phyloP scores from a whole-genome alignment of 129 eudicot genomes.

The Erigeron canadensis region DNA sequence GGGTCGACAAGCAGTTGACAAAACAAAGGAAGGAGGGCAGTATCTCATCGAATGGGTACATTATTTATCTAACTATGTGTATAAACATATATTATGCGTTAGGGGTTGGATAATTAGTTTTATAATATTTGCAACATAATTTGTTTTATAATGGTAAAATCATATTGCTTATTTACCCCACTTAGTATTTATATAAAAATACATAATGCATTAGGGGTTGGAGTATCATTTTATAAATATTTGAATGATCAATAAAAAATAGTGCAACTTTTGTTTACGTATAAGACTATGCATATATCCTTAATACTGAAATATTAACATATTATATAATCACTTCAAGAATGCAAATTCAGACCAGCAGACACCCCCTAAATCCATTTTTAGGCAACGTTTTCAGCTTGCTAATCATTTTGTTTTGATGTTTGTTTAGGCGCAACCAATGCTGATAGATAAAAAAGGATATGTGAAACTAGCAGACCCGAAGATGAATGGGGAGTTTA shows the following conservation, averaged over 20 bases:
- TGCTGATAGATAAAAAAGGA: conserved; percentile 42
- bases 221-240: too few relatives aligned
- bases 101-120: neutral
- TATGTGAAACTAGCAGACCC: conserved; percentile 64
- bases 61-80: neutral
- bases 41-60: conserved; percentile 39
- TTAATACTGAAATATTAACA: too few relatives aligned
- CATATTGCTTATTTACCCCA: neutral
- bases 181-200: too few relatives aligned
- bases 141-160: neutral
- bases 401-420: conserved; percentile 1
- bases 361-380: neutral
- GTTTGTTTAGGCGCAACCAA: conserved; percentile 46
- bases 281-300: too few relatives aligned
- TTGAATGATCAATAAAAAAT: too few relatives aligned
- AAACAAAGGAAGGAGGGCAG: conserved; percentile 27
- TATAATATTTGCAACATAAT: neutral
- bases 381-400: conserved; percentile 1
- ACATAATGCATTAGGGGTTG: too few relatives aligned
- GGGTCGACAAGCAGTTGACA: conserved; percentile 31
- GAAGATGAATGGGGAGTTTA: conserved; percentile 49
- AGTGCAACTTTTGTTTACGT: neutral
- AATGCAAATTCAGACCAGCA: neutral
- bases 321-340: conserved; percentile 1
- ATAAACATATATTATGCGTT: neutral